Percentiles rank a stretch among this genome's conserved stretches.
These are phyloP conservation scores for Sporothrix variecibatus DNA, from an alignment of 2,329 filamentous ascomycete species.

Conservation along the genomic window DNA sequence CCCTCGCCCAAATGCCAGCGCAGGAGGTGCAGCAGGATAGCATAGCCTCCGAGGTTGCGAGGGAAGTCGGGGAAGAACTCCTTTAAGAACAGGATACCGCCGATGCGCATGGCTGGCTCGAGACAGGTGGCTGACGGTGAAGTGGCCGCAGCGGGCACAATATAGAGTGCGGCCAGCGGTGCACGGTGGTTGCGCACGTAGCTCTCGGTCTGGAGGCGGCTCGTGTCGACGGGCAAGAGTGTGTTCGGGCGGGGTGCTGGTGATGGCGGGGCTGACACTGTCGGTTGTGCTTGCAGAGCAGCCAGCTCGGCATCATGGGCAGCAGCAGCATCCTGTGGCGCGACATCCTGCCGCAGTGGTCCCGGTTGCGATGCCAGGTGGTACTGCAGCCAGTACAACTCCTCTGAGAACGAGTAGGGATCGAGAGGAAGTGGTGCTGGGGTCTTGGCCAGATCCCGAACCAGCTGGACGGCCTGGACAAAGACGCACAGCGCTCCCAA, in stretches of 20 bases:
- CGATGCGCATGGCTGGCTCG: constrained; percentile 37
- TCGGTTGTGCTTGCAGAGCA: neutral
- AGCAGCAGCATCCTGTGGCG: neutral
- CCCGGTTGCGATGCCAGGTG: constrained; percentile 36
- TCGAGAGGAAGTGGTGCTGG: constrained; percentile 33
- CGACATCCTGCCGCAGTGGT: constrained; percentile 33
- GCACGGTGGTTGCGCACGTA: constrained; percentile 35
- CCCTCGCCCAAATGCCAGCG: constrained; percentile 32
- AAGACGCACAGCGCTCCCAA: constrained; percentile 37
- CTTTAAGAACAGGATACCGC: constrained; percentile 39
- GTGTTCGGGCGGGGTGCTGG: neutral
- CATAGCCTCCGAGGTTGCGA: constrained; percentile 38
- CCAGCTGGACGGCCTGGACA: constrained; percentile 33
- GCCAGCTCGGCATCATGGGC: constrained; percentile 9
- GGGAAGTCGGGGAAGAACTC: constrained; percentile 39
- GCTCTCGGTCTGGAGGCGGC: constrained; percentile 29
- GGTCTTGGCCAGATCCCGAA: constrained; percentile 29
- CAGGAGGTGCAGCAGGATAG: constrained; percentile 37
- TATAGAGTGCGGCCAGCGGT: constrained; percentile 27
- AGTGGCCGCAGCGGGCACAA: constrained; percentile 23
- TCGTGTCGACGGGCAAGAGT: constrained; percentile 30
- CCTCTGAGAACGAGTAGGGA: constrained; percentile 38
- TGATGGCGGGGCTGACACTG: neutral
- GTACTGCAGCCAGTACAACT: constrained; percentile 38
- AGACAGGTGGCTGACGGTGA: constrained; percentile 29